These are phyloP conservation scores for Saprolegnia diclina DNA, from an alignment of 352 stramenopile species.

Conservation along the genomic window DNA sequence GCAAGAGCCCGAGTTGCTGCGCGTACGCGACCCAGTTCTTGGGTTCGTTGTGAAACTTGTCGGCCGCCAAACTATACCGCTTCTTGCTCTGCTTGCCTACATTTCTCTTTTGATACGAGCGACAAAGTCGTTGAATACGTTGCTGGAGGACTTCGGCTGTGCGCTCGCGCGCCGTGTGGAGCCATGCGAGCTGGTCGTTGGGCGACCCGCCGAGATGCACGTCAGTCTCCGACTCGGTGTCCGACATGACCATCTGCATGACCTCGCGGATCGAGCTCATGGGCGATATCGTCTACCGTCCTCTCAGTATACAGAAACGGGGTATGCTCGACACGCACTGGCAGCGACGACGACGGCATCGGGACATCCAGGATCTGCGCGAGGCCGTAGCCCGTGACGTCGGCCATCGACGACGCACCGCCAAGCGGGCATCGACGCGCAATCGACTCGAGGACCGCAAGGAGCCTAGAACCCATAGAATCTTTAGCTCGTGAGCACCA, in stretches of 20 bases:
- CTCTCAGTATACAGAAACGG: not conserved
- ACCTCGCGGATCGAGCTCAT: conserved; percentile 76
- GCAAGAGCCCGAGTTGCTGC: conserved; percentile 80
- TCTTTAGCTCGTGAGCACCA: conserved; percentile 46
- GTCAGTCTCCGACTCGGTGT: conserved; percentile 69
- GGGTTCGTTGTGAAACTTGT: conserved; percentile 93
- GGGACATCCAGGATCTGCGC: not conserved
- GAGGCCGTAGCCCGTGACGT: conserved; percentile 26
- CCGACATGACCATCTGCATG: conserved; percentile 79
- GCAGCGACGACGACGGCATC: not conserved
- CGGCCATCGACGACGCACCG: conserved; percentile 29
- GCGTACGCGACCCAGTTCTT: conserved; percentile 90
- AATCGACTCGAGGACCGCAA: conserved; percentile 94
- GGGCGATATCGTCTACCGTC: conserved; percentile 61
- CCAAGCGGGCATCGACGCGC: conserved; percentile 73
- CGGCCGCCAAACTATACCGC: conserved; percentile 79
- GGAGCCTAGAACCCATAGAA: conserved; percentile 75
- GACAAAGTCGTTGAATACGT: conserved; percentile 37
- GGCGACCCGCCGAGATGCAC: conserved; percentile 41
- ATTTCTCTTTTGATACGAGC: too few relatives aligned
- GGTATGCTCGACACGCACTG: not conserved
- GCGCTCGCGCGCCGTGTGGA: conserved; percentile 76
- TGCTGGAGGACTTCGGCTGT: conserved; percentile 87
- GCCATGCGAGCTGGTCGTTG: conserved; percentile 64
- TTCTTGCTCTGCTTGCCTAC: conserved; percentile 84